Conservation (phyloP, 495 filamentous ascomycete genomes). For the Aspergillus sclerotioniger region DNA sequence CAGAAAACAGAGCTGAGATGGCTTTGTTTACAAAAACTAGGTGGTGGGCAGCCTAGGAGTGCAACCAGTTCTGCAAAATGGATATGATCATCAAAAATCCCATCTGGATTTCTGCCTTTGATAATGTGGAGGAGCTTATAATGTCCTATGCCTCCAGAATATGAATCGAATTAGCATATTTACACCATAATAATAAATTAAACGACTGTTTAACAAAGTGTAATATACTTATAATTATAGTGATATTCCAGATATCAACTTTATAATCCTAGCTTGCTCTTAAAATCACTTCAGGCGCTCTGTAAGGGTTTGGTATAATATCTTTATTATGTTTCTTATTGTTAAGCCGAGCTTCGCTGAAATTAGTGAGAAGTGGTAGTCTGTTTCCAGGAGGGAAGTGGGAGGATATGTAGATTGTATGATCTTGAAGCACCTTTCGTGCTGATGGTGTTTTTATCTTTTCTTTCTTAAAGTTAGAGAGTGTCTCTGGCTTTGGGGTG, state of each 20-base stretch:
- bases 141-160: slow-evolving; percentile 26
- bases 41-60: slow-evolving; percentile 40
- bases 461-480: slow-evolving; percentile 18
- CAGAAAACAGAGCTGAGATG: slow-evolving; percentile 21
- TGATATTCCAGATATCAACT: slow-evolving; percentile 43
- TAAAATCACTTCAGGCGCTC: slow-evolving; percentile 38
- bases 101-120: slow-evolving; percentile 15
- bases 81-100: slow-evolving; percentile 21
- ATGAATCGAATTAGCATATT: background rate
- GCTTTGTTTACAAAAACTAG: slow-evolving; percentile 28
- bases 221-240: slow-evolving; percentile 23
- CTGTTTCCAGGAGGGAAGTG: slow-evolving; percentile 13
- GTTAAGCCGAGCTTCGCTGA: slow-evolving; percentile 26
- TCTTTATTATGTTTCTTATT: slow-evolving; percentile 22
- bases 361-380: slow-evolving; percentile 25
- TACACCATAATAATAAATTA: too few relatives aligned
- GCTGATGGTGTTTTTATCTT: slow-evolving; percentile 13
- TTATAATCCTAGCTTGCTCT: slow-evolving; percentile 33
- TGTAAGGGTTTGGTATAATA: slow-evolving; percentile 18
- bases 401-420: slow-evolving; percentile 20
- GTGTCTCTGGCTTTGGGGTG: background rate
- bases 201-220: too few relatives aligned
- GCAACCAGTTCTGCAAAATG: slow-evolving; percentile 42
- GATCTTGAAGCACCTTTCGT: slow-evolving; percentile 24
- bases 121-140: slow-evolving; percentile 16